phyloP scores from a whole-genome alignment of 768 basidiomycete species.

The Tubosaeta sp. region DNA sequence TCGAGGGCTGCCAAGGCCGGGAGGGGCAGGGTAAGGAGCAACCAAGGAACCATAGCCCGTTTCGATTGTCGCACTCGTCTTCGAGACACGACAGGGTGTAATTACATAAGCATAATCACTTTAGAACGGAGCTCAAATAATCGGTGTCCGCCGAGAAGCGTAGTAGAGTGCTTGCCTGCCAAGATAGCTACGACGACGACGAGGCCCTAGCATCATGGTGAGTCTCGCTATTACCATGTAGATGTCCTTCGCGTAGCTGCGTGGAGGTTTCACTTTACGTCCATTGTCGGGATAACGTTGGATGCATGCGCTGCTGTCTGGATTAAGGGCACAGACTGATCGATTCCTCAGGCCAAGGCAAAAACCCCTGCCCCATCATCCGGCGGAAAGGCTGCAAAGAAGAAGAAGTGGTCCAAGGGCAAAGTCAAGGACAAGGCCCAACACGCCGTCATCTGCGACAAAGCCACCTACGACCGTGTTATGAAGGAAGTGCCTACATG shows the following conservation, averaged over 20 bases:
- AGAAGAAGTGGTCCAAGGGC: conserved; percentile 99
- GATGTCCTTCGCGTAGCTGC: background rate
- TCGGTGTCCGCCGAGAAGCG: conserved; percentile 19
- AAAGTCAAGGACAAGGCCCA: conserved; percentile 99
- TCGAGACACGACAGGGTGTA: background rate
- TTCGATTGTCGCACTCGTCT: background rate
- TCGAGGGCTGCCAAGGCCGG: conserved; percentile 39
- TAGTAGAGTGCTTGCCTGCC: background rate
- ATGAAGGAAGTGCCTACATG: conserved; percentile 98
- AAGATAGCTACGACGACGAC: conserved; percentile 11
- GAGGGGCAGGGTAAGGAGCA: conserved; percentile 37
- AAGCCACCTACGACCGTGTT: conserved; percentile 88
- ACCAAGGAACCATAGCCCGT: conserved; percentile 46
- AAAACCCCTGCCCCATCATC: conserved; percentile 58
- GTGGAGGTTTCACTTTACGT: background rate
- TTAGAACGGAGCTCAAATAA: conserved; percentile 21
- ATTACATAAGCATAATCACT: conserved; percentile 19
- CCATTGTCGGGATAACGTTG: conserved; percentile 14
- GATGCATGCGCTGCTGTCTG: conserved; percentile 16
- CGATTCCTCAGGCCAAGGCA: conserved; percentile 65
- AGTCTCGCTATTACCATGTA: conserved; percentile 9
- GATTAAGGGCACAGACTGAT: conserved; percentile 20
- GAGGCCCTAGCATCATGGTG: conserved; percentile 29
- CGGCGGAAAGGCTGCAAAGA: conserved; percentile 90
- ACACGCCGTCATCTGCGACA: conserved; percentile 94